Conservation (phyloP, 2,329 filamentous ascomycete genomes). For the Fusarium sp. region DNA sequence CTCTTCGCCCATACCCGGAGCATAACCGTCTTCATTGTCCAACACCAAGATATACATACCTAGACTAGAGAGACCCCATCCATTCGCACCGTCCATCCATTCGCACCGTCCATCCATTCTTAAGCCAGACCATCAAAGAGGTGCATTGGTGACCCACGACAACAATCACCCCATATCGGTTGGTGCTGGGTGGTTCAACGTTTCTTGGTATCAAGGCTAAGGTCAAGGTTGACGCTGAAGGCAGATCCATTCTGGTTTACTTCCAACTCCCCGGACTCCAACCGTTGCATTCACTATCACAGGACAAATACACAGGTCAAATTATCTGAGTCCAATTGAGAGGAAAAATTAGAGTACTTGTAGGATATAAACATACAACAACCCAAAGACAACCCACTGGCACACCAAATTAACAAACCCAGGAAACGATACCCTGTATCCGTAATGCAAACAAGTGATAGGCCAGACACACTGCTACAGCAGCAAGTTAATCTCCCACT, state of each 20-base stretch:
- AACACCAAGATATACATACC: conserved; percentile 2
- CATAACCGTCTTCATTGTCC: conserved; percentile 10
- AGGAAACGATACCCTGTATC: not conserved
- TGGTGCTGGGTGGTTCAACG: conserved; percentile 27
- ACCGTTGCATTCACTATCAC: not conserved
- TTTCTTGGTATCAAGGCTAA: conserved; percentile 3
- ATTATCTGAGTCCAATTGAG: conserved; percentile 27
- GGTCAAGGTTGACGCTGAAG: conserved; percentile 10
- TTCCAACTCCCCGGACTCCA: conserved; percentile 3
- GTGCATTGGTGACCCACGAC: conserved; percentile 32
- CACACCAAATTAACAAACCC: conserved; percentile 18
- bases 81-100: conserved; percentile 23
- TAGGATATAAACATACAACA: conserved; percentile 36
- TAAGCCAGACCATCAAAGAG: conserved; percentile 11
- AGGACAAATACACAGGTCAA: not conserved
- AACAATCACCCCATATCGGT: conserved; percentile 47
- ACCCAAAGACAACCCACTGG: conserved; percentile 4
- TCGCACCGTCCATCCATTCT: conserved; percentile 8
- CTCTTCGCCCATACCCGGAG: conserved; percentile 16
- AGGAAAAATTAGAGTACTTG: conserved; percentile 8
- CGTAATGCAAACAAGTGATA: conserved; percentile 5
- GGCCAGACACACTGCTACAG: conserved; percentile 3
- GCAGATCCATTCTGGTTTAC: too few species aligned
- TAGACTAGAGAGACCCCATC: conserved; percentile 15
- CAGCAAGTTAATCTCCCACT: conserved; percentile 13